phyloP scores from a whole-genome alignment of 306 rosid genomes.

The Cucumis cinereus region DNA sequence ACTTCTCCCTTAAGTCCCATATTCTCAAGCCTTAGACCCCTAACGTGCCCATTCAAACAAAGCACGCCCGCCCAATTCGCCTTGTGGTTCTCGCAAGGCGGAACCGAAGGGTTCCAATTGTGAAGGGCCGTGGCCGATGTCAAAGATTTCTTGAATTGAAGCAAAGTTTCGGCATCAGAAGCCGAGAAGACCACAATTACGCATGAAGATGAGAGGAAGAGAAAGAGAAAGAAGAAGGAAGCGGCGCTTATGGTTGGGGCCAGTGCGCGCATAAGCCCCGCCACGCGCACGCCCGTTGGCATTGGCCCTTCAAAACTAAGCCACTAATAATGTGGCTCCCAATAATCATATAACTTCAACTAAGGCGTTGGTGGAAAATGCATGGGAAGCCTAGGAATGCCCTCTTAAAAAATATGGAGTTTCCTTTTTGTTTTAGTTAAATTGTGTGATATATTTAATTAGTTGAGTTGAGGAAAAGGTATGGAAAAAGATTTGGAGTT shows the following conservation, averaged over 20 bases:
- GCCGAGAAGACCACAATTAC: background rate
- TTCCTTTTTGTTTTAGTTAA: background rate
- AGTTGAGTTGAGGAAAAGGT: background rate
- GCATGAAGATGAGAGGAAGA: background rate
- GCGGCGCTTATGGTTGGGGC: conserved; percentile 29
- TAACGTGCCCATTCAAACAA: conserved; percentile 34
- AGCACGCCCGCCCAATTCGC: conserved; percentile 55
- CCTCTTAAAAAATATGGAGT: background rate
- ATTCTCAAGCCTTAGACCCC: conserved; percentile 56
- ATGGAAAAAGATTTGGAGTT: background rate
- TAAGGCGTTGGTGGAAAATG: background rate
- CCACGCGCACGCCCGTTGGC: conserved; percentile 79
- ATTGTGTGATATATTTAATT: background rate
- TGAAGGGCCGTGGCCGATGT: conserved; percentile 15
- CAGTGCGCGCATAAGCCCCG: conserved; percentile 69
- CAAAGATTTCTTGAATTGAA: conserved; percentile 41
- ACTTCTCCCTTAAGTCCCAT: conserved; percentile 52
- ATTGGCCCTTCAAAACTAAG: background rate
- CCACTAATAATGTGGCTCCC: background rate
- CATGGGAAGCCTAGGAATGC: background rate
- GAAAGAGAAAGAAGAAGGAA: background rate
- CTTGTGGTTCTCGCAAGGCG: conserved; percentile 34
- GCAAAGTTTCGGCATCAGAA: conserved; percentile 33
- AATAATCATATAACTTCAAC: background rate
- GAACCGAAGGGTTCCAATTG: conserved; percentile 39